phyloP scores from a whole-genome alignment of 495 filamentous ascomycete genomes.

The Halenospora varia region DNA sequence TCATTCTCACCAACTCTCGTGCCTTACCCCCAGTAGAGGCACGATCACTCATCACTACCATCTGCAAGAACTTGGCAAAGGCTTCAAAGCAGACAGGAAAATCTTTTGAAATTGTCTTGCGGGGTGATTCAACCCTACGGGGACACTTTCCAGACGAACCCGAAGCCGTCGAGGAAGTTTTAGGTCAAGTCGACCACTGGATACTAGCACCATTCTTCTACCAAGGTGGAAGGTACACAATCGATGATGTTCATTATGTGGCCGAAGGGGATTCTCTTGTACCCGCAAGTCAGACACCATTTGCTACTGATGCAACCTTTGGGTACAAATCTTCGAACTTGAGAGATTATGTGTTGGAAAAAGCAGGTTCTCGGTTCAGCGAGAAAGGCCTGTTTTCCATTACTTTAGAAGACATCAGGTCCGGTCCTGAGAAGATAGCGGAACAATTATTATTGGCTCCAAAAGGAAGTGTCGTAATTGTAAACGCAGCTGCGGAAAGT shows the following conservation, averaged over 20 bases:
- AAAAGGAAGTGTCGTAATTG: conserved; percentile 39
- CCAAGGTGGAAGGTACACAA: conserved; percentile 48
- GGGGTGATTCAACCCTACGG: conserved; percentile 49
- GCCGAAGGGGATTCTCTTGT: conserved; percentile 40
- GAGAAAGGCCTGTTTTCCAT: conserved; percentile 36
- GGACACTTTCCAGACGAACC: conserved; percentile 51
- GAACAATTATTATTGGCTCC: conserved; percentile 34
- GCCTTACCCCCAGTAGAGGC: conserved; percentile 43
- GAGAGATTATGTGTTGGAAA: conserved; percentile 47
- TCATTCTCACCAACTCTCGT: conserved; percentile 54
- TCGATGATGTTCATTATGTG: conserved; percentile 52
- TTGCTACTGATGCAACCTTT: conserved; percentile 49
- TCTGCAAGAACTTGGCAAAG: conserved; percentile 40
- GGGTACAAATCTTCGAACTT: conserved; percentile 48
- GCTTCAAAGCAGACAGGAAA: conserved; percentile 35
- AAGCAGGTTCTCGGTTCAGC: conserved; percentile 36
- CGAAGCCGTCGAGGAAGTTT: conserved; percentile 42
- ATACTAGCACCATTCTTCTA: conserved; percentile 51
- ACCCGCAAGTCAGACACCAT: conserved; percentile 44
- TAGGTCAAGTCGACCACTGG: conserved; percentile 40
- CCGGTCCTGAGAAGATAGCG: conserved; percentile 34
- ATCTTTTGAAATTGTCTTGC: conserved; percentile 45
- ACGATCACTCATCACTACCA: conserved; percentile 36
- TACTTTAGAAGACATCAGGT: conserved; percentile 40
- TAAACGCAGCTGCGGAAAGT: conserved; percentile 46